A percentile compares a stretch with the other conserved stretches of the same genome.
These are phyloP conservation scores for Penicillium sp. DNA, from an alignment of 2,329 filamentous ascomycete species.

Conservation along the genomic window DNA sequence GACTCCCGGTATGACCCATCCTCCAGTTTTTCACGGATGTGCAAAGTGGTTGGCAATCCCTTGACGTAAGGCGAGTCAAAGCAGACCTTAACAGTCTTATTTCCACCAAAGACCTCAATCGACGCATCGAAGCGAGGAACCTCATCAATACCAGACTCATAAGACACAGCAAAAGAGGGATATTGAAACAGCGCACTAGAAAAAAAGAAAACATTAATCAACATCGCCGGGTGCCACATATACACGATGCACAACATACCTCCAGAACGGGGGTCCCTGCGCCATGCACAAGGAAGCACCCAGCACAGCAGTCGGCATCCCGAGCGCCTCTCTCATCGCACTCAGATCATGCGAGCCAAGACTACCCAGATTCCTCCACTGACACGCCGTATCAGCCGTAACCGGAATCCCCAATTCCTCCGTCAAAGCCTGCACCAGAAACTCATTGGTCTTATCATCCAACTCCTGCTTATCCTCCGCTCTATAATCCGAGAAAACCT, in stretches of 20 bases:
- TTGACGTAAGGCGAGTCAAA: slow-evolving; percentile 62
- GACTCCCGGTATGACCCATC: slow-evolving; percentile 42
- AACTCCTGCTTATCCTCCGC: slow-evolving; percentile 26
- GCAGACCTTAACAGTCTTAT: slow-evolving; percentile 54
- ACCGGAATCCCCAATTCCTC: slow-evolving; percentile 35
- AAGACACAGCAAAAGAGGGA: slow-evolving; percentile 52
- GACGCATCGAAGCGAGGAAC: slow-evolving; percentile 44
- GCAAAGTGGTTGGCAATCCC: slow-evolving; percentile 55
- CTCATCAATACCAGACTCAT: slow-evolving; percentile 56
- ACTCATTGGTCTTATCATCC: slow-evolving; percentile 20
- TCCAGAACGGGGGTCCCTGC: slow-evolving; percentile 38
- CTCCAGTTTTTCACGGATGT: slow-evolving; percentile 45
- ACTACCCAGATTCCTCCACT: slow-evolving; percentile 45
- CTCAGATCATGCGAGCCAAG: slow-evolving; percentile 56
- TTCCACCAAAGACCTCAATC: slow-evolving; percentile 49
- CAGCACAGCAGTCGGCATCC: slow-evolving; percentile 47
- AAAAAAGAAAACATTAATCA: slow-evolving; percentile 13
- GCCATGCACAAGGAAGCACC: slow-evolving; percentile 35
- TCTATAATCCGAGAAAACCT: slow-evolving; percentile 45
- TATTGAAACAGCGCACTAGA: slow-evolving; percentile 36
- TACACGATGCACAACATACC: slow-evolving; percentile 8
- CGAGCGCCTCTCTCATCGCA: slow-evolving; percentile 54
- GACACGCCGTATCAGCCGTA: slow-evolving; percentile 25
- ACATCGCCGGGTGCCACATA: too few species aligned
- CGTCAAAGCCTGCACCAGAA: slow-evolving; percentile 31